A percentile compares a stretch with the other conserved stretches of the same genome.
phyloP scores from a whole-genome alignment of 164 flowering plant genomes.

The Amborella trichopoda region DNA sequence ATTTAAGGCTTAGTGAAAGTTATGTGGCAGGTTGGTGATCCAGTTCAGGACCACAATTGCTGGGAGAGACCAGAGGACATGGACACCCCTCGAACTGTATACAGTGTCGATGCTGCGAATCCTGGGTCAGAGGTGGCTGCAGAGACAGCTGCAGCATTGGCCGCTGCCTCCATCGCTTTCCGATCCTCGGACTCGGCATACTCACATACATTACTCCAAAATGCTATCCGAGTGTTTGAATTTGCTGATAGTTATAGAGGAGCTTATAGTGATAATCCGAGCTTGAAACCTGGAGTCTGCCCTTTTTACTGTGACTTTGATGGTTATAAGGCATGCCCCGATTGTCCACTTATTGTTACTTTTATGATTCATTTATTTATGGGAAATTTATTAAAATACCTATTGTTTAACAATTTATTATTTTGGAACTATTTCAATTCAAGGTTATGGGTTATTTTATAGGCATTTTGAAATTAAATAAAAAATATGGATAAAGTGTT shows the following conservation, averaged over 20 bases:
- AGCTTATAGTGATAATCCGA: slow-evolving; percentile 80
- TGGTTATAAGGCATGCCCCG: slow-evolving; percentile 85
- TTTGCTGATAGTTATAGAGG: slow-evolving; percentile 77
- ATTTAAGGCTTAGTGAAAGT: too few relatives aligned
- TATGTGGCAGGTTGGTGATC: slow-evolving; percentile 98
- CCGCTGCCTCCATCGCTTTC: slow-evolving; percentile 88
- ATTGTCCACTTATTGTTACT: too few relatives aligned
- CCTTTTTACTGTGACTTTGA: slow-evolving; percentile 90
- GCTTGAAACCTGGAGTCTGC: slow-evolving; percentile 63
- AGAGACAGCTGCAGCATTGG: slow-evolving; percentile 88
- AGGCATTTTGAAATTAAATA: too few relatives aligned
- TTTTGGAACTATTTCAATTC: too few relatives aligned
- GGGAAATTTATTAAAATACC: too few relatives aligned
- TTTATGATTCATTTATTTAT: too few relatives aligned
- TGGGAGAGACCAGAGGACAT: slow-evolving; percentile 99
- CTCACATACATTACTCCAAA: slow-evolving; percentile 48
- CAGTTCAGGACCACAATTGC: slow-evolving; percentile 64
- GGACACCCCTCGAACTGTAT: slow-evolving; percentile 84
- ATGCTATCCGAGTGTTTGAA: slow-evolving; percentile 45
- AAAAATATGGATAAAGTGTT: too few relatives aligned
- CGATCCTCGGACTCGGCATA: slow-evolving; percentile 62
- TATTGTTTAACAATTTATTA: too few relatives aligned
- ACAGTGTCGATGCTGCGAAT: slow-evolving; percentile 60
- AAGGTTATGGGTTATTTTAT: too few relatives aligned
- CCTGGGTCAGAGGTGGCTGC: slow-evolving; percentile 94